Evolutionary conservation across 768 basidiomycete genomes (phyloP).

Genomic region (Boletus reticulatus): DNA sequence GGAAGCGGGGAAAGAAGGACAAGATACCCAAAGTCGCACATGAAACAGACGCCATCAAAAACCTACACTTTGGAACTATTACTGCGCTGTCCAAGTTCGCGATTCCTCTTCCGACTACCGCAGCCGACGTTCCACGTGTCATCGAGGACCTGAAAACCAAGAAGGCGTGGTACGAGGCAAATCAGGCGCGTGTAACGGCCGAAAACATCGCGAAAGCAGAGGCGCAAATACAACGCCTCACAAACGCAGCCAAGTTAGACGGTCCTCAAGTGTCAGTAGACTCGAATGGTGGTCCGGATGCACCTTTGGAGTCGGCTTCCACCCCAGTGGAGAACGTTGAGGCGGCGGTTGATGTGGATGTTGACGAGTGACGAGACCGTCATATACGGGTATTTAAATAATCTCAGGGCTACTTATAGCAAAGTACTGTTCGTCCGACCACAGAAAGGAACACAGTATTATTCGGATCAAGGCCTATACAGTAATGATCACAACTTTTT

Average conservation of each 20-base stretch:
- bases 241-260: conserved; percentile 38
- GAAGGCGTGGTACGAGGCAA: conserved; percentile 93
- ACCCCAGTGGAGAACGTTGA: conserved; percentile 43
- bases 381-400: conserved; percentile 10
- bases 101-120: conserved; percentile 83
- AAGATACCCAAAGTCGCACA: conserved; percentile 39
- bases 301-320: conserved; percentile 43
- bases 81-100: conserved; percentile 84
- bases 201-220: conserved; percentile 83
- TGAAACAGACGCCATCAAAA: conserved; percentile 40
- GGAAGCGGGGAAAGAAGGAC: conserved; percentile 60
- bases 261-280: conserved; percentile 26
- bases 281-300: conserved; percentile 41
- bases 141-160: conserved; percentile 91
- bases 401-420: conserved; percentile 21
- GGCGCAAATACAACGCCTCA: conserved; percentile 65
- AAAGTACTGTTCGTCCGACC: conserved; percentile 11
- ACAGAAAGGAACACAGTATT: conserved; percentile 27
- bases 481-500: conserved; percentile 35
- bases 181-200: conserved; percentile 76
- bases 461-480: conserved; percentile 32
- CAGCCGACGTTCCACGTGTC: conserved; percentile 75
- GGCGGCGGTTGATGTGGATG: conserved; percentile 39
- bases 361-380: conserved; percentile 28
- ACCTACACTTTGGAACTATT: conserved; percentile 83